These are phyloP conservation scores for Kentomonas sorsogonicus DNA, from an alignment of 208 protist genomes.

Conservation along the genomic window DNA sequence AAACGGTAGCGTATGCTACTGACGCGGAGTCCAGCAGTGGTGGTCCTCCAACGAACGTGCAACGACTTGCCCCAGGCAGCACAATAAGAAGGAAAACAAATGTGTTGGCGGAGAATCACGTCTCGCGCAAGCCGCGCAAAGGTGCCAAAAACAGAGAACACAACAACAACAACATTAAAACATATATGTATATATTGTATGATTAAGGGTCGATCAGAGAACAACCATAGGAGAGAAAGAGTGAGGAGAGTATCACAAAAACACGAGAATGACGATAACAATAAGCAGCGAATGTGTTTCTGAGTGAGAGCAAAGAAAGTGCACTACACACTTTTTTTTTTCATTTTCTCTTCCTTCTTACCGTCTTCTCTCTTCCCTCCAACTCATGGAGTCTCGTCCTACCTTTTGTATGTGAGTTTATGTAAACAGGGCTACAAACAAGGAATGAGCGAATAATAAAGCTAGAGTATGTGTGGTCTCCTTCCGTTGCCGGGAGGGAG, in stretches of 20 bases:
- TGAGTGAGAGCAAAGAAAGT: neutral
- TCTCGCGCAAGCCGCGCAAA: neutral
- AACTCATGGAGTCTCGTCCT: neutral
- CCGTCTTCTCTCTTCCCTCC: conserved; percentile 1
- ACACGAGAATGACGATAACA: neutral
- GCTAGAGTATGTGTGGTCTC: too few species aligned
- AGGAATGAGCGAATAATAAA: conserved; percentile 5
- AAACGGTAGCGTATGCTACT: too few species aligned
- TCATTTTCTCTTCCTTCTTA: neutral
- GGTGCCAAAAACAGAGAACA: conserved; percentile 4
- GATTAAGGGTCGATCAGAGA: conserved; percentile 3
- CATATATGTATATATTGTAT: neutral
- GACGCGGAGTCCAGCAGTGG: too few species aligned
- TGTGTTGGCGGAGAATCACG: neutral
- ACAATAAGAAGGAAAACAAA: conserved; percentile 6
- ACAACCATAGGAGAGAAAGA: conserved; percentile 8
- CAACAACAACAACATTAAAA: conserved; percentile 7
- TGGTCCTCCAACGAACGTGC: neutral
- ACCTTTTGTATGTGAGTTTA: too few species aligned
- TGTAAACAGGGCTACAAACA: neutral
- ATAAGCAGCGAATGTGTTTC: neutral
- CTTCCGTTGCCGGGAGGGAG: too few species aligned
- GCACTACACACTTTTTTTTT: neutral
- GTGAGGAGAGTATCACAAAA: neutral
- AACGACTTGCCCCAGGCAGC: conserved; percentile 1